Percentiles rank a stretch among this genome's conserved stretches.
Evolutionary conservation across 495 filamentous ascomycete species (phyloP).

Genomic region (Copromyces sp.): DNA sequence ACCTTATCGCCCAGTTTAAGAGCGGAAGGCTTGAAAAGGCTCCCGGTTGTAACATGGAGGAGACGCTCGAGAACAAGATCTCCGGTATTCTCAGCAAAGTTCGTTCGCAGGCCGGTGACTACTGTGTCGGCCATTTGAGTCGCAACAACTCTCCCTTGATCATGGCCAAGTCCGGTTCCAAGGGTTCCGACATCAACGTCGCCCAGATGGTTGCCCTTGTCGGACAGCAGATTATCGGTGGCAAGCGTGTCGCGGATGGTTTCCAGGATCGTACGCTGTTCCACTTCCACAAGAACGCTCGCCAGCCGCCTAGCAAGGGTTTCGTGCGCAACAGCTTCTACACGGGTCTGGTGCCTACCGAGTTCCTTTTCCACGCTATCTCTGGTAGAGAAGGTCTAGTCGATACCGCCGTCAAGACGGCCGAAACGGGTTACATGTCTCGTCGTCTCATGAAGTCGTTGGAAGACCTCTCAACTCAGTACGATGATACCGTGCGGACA

Average conservation of each 20-base stretch:
- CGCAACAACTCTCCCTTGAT: slow-evolving; percentile 87
- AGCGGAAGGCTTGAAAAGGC: slow-evolving; percentile 68
- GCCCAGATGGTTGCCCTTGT: slow-evolving; percentile 98
- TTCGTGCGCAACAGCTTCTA: slow-evolving; percentile 98
- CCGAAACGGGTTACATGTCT: slow-evolving; percentile 98
- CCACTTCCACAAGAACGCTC: slow-evolving; percentile 88
- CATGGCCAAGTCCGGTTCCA: slow-evolving; percentile 96
- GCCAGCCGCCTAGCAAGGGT: slow-evolving; percentile 85
- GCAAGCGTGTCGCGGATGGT: slow-evolving; percentile 86
- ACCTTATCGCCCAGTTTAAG: slow-evolving; percentile 75
- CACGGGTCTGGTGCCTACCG: slow-evolving; percentile 75
- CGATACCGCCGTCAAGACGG: slow-evolving; percentile 99
- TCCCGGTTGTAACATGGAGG: slow-evolving; percentile 79
- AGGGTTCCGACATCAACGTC: slow-evolving; percentile 93
- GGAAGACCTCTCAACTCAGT: slow-evolving; percentile 84
- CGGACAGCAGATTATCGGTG: slow-evolving; percentile 94
- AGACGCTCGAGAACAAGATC: slow-evolving; percentile 82
- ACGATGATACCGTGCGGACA: slow-evolving; percentile 90
- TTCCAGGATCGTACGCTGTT: slow-evolving; percentile 93
- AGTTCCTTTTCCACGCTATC: slow-evolving; percentile 98
- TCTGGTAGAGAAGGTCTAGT: slow-evolving; percentile 96
- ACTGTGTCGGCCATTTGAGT: slow-evolving; percentile 82
- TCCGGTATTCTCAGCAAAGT: slow-evolving; percentile 88
- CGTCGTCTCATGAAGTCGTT: slow-evolving; percentile 95
- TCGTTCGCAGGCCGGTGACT: slow-evolving; percentile 78